A percentile compares a stretch with the other conserved stretches of the same genome.
Evolutionary conservation across 2,329 filamentous ascomycete genomes (phyloP).

Genomic region (Colletotrichum nymphaeae): DNA sequence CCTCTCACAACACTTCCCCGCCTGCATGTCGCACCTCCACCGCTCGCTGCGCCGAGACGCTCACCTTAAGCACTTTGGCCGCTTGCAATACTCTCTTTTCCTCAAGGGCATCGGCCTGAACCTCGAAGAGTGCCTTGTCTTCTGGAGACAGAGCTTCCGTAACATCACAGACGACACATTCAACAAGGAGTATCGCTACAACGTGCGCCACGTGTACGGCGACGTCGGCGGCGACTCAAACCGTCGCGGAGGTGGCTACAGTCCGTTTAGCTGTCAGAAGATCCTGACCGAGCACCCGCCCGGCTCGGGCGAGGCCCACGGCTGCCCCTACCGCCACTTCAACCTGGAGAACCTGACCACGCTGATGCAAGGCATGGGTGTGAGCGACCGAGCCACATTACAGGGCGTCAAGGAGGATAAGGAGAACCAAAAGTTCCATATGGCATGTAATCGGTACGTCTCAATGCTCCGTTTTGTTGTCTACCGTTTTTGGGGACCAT

Average conservation of each 20-base stretch:
- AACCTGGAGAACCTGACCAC: constrained; percentile 84
- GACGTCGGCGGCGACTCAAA: constrained; percentile 95
- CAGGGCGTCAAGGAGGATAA: constrained; percentile 90
- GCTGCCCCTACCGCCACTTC: constrained; percentile 97
- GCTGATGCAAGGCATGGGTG: constrained; percentile 81
- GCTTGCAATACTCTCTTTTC: constrained; percentile 95
- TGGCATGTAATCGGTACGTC: constrained; percentile 88
- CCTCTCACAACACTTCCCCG: constrained; percentile 84
- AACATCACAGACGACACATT: constrained; percentile 93
- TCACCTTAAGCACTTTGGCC: constrained; percentile 92
- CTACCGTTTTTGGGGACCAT: not conserved
- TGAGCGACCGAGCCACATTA: constrained; percentile 81
- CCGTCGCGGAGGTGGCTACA: constrained; percentile 86
- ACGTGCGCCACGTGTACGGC: constrained; percentile 93
- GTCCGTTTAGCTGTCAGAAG: constrained; percentile 94
- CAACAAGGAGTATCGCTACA: constrained; percentile 98
- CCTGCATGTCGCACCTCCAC: constrained; percentile 95
- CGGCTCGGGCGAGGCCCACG: constrained; percentile 88
- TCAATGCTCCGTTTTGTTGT: not conserved
- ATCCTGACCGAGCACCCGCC: constrained; percentile 91
- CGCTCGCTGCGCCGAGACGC: constrained; percentile 85
- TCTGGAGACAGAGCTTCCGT: constrained; percentile 90
- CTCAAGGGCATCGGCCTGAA: constrained; percentile 94
- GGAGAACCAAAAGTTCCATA: constrained; percentile 87
- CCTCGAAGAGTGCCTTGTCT: constrained; percentile 90